A percentile compares a stretch with the other conserved stretches of the same genome.
Conservation (phyloP, 1,284 basidiomycete genomes). For the Moesziomyces aphidis region DNA sequence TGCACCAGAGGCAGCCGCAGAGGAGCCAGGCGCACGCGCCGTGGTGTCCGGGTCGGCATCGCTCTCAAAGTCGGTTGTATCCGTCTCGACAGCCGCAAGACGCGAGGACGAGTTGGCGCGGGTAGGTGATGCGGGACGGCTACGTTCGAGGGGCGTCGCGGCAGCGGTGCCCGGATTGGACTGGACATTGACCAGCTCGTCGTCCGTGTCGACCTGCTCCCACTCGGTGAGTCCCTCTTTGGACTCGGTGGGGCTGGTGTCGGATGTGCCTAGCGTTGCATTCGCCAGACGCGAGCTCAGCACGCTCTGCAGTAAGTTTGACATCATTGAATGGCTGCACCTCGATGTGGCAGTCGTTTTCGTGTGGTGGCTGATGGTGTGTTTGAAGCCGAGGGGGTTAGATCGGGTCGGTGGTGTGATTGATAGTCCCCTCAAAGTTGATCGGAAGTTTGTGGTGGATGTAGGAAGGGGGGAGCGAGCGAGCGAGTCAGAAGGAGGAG, state of each 20-base stretch:
- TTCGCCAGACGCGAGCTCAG: constrained; percentile 53
- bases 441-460: not conserved
- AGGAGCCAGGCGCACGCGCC: not conserved
- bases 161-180: constrained; percentile 39
- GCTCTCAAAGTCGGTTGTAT: constrained; percentile 45
- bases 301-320: constrained; percentile 55
- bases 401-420: not conserved
- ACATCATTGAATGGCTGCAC: constrained; percentile 32
- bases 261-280: constrained; percentile 30
- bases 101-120: constrained; percentile 31
- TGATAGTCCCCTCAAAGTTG: constrained; percentile 1
- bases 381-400: not conserved
- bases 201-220: constrained; percentile 55
- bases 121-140: constrained; percentile 40
- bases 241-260: constrained; percentile 5
- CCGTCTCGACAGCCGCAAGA: constrained; percentile 34
- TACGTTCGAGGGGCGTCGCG: constrained; percentile 44
- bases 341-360: not conserved
- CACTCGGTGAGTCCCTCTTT: constrained; percentile 51
- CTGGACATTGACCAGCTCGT: constrained; percentile 47
- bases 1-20: constrained; percentile 2
- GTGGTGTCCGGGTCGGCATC: constrained; percentile 7
- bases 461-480: not conserved
- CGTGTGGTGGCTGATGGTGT: not conserved
- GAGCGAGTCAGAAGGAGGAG: not conserved